Percentiles rank a stretch among this genome's conserved stretches.
Evolutionary conservation across 2,329 filamentous ascomycete species (phyloP).

Genomic region (Pezizomycotina sp.): DNA sequence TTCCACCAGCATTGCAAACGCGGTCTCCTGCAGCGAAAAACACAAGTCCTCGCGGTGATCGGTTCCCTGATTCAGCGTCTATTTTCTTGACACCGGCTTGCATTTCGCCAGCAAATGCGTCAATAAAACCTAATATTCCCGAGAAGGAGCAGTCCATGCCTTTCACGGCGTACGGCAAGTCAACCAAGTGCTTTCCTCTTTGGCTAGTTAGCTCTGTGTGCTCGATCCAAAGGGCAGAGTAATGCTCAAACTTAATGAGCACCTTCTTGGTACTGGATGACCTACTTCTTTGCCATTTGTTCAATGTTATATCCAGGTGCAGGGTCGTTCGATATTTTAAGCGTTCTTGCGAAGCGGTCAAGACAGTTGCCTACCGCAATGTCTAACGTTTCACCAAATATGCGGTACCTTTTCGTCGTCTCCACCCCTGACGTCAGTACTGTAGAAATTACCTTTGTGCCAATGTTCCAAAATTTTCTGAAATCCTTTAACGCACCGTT

Average conservation of each 20-base stretch:
- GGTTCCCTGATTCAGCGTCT: conserved; percentile 28
- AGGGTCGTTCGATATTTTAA: conserved; percentile 85
- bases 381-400: conserved; percentile 94
- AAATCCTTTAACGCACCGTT: conserved; percentile 35
- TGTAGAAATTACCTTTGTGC: neutral
- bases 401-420: conserved; percentile 47
- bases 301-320: conserved; percentile 97
- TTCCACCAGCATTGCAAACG: conserved; percentile 94
- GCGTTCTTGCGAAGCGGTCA: conserved; percentile 81
- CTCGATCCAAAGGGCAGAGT: neutral
- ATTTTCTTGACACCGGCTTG: conserved; percentile 30
- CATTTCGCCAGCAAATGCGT: conserved; percentile 59
- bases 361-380: conserved; percentile 97
- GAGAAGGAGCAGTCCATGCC: conserved; percentile 98
- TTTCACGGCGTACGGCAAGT: conserved; percentile 90
- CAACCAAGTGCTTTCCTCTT: conserved; percentile 48
- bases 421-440: too few relatives aligned
- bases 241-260: neutral
- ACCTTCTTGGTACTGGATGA: neutral
- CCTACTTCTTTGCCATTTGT: conserved; percentile 57
- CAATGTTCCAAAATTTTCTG: too few relatives aligned
- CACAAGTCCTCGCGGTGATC: conserved; percentile 75
- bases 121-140: conserved; percentile 71
- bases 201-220: neutral
- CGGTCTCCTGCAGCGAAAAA: conserved; percentile 86